These are phyloP conservation scores for Dianthus caryophyllus DNA, from an alignment of 148 eudicot species.

Conservation along the genomic window DNA sequence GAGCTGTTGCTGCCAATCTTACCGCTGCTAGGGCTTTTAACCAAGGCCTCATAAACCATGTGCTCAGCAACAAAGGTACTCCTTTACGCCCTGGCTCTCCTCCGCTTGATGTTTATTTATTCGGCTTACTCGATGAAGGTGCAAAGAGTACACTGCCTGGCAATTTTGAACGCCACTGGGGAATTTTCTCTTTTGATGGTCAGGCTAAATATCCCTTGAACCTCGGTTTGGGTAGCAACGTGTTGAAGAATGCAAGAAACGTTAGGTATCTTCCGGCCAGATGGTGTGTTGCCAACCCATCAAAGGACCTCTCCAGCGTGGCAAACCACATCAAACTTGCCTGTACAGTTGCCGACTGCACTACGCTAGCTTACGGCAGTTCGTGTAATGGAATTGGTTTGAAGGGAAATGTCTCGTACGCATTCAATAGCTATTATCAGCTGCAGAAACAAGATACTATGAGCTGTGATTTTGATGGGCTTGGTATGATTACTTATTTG, in stretches of 20 bases:
- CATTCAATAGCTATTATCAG: slow-evolving; percentile 87
- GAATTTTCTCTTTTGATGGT: slow-evolving; percentile 79
- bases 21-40: slow-evolving; percentile 76
- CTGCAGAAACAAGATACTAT: slow-evolving; percentile 53
- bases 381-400: slow-evolving; percentile 71
- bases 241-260: slow-evolving; percentile 58
- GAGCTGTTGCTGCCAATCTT: slow-evolving; percentile 65
- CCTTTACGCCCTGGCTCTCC: slow-evolving; percentile 70
- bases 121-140: slow-evolving; percentile 70
- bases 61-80: slow-evolving; percentile 61
- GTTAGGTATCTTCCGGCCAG: slow-evolving; percentile 69
- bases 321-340: slow-evolving; percentile 55
- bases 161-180: slow-evolving; percentile 89
- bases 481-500: slow-evolving; percentile 73
- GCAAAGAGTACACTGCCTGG: slow-evolving; percentile 74
- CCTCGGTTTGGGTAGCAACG: slow-evolving; percentile 55
- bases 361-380: slow-evolving; percentile 65
- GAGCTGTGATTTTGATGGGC: slow-evolving; percentile 89
- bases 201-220: slow-evolving; percentile 69
- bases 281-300: slow-evolving; percentile 80
- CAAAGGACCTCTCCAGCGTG: slow-evolving; percentile 50
- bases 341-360: slow-evolving; percentile 73
- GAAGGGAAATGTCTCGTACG: slow-evolving; percentile 77
- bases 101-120: slow-evolving; percentile 70
- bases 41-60: slow-evolving; percentile 66